These are phyloP conservation scores for Sechiopsis laciniata DNA, from an alignment of 306 rosid species.

Conservation along the genomic window DNA sequence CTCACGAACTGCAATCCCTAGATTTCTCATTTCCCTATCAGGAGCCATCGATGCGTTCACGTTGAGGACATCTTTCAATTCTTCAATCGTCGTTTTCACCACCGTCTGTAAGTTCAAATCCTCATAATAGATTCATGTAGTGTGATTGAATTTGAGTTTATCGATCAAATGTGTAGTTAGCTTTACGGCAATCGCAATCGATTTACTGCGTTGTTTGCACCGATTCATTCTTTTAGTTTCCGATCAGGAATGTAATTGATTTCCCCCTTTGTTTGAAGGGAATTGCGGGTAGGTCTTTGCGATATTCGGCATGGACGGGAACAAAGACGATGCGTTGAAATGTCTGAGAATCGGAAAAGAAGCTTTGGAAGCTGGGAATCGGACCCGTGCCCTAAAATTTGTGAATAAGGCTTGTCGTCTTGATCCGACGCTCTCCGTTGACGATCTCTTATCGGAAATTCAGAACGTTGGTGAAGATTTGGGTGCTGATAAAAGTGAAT, in stretches of 20 bases:
- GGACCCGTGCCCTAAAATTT: slow-evolving; percentile 63
- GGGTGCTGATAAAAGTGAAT: slow-evolving; percentile 19
- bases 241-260: background rate
- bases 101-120: slow-evolving; percentile 42
- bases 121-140: background rate
- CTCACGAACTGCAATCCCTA: background rate
- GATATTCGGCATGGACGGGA: slow-evolving; percentile 58
- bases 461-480: slow-evolving; percentile 32
- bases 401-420: slow-evolving; percentile 77
- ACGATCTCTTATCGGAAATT: slow-evolving; percentile 51
- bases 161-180: background rate
- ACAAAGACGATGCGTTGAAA: slow-evolving; percentile 87
- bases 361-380: slow-evolving; percentile 68
- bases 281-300: background rate
- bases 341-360: slow-evolving; percentile 68
- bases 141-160: slow-evolving; percentile 11
- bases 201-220: background rate
- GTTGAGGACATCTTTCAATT: slow-evolving; percentile 9
- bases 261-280: slow-evolving; percentile 6
- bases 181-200: background rate
- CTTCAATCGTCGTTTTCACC: slow-evolving; percentile 21
- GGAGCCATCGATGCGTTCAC: slow-evolving; percentile 1
- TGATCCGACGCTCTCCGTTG: slow-evolving; percentile 61
- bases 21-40: background rate
- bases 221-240: background rate